Conservation (phyloP, 2,329 filamentous ascomycete genomes). For the Sphaerostilbella broomeana region DNA sequence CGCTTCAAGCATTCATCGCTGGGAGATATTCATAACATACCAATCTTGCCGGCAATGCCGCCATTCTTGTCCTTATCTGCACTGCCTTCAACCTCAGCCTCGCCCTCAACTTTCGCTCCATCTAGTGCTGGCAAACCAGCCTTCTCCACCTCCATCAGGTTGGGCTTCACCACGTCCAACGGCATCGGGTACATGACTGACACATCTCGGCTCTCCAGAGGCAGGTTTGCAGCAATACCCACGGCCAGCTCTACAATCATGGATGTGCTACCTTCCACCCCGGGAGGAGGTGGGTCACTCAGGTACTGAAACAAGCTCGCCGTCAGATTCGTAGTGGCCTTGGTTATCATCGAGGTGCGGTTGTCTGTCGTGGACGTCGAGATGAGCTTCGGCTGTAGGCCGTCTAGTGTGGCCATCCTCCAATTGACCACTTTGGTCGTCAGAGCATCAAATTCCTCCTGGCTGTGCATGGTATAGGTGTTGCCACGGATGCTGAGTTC, state of each 20-base stretch:
- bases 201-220: constrained; percentile 86
- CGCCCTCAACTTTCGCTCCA: constrained; percentile 34
- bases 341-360: constrained; percentile 61
- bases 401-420: constrained; percentile 89
- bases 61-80: constrained; percentile 38
- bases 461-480: constrained; percentile 64
- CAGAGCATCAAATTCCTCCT: constrained; percentile 84
- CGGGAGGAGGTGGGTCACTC: constrained; percentile 67
- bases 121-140: constrained; percentile 55
- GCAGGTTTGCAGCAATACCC: constrained; percentile 77
- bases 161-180: constrained; percentile 60
- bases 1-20: no score
- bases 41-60: constrained; percentile 38
- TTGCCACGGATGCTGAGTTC: constrained; percentile 81
- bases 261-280: constrained; percentile 78
- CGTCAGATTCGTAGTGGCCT: constrained; percentile 61
- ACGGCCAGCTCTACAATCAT: constrained; percentile 93
- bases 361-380: constrained; percentile 60
- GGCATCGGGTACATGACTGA: constrained; percentile 80
- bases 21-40: no score
- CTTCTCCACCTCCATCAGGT: constrained; percentile 86
- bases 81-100: constrained; percentile 36
- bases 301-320: constrained; percentile 67
- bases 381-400: constrained; percentile 65
- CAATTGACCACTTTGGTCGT: constrained; percentile 84